A percentile compares a stretch with the other conserved stretches of the same genome.
These are phyloP conservation scores for Phytophthora aleatoria DNA, from an alignment of 352 stramenopile species.

Conservation along the genomic window DNA sequence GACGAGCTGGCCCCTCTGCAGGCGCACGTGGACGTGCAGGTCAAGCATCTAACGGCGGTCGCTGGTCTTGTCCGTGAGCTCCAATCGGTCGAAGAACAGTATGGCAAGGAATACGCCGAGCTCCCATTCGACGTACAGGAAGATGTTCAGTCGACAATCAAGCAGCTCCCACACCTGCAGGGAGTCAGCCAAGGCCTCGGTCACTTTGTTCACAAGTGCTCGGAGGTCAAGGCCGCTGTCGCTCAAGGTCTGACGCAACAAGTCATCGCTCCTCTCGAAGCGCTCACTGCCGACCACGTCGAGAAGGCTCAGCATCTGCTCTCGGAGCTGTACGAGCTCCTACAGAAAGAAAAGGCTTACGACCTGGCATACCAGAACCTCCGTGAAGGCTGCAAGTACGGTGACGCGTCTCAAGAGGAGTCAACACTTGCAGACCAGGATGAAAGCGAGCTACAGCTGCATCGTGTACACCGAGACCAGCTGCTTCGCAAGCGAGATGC, in stretches of 20 bases:
- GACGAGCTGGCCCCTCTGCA: slow-evolving; percentile 33
- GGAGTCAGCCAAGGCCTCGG: slow-evolving; percentile 36
- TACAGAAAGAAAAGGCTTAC: slow-evolving; percentile 49
- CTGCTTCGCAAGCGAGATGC: slow-evolving; percentile 30
- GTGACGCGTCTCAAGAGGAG: not conserved
- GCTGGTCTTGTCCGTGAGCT: slow-evolving; percentile 43
- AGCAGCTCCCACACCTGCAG: slow-evolving; percentile 26
- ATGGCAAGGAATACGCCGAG: slow-evolving; percentile 34
- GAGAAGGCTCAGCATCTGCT: slow-evolving; percentile 49
- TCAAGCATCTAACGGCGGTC: slow-evolving; percentile 36
- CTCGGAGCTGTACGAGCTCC: slow-evolving; percentile 44
- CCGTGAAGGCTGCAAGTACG: slow-evolving; percentile 9
- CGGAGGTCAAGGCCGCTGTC: slow-evolving; percentile 22
- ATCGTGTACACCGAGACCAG: slow-evolving; percentile 16
- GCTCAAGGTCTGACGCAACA: slow-evolving; percentile 33
- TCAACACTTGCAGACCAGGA: not conserved
- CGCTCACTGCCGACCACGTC: slow-evolving; percentile 41
- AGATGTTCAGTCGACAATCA: slow-evolving; percentile 8
- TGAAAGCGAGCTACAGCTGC: slow-evolving; percentile 4
- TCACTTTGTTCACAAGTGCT: slow-evolving; percentile 27
- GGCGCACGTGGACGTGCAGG: slow-evolving; percentile 33
- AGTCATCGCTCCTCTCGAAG: slow-evolving; percentile 41
- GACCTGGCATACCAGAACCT: slow-evolving; percentile 33
- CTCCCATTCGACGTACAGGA: slow-evolving; percentile 27
- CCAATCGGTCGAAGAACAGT: slow-evolving; percentile 39